phyloP scores from a whole-genome alignment of 2,329 filamentous ascomycete genomes.

The Xylariaceae sp. region DNA sequence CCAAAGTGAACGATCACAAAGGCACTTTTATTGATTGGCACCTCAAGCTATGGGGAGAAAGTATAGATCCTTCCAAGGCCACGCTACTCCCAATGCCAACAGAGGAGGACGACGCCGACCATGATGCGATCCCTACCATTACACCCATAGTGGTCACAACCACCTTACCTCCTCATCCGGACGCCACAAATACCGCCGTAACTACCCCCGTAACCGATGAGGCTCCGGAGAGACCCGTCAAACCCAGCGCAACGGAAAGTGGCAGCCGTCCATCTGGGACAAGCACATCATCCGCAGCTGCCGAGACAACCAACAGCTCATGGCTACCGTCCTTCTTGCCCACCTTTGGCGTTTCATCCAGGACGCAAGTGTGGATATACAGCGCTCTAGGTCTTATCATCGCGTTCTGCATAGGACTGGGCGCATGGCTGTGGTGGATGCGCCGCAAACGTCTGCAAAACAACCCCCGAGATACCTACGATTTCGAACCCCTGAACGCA shows the following conservation, averaged over 20 bases:
- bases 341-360: conserved; percentile 81
- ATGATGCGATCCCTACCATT: conserved; percentile 62
- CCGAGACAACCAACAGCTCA: conserved; percentile 46
- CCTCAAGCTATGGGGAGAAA: conserved; percentile 89
- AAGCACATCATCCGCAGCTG: conserved; percentile 31
- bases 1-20: conserved; percentile 66
- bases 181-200: conserved; percentile 42
- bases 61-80: conserved; percentile 70
- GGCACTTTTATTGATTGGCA: conserved; percentile 89
- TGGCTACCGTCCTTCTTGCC: conserved; percentile 84
- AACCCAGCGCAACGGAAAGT: conserved; percentile 35
- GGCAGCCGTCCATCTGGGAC: conserved; percentile 28
- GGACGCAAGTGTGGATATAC: conserved; percentile 90
- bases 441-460: conserved; percentile 72
- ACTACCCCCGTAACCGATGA: conserved; percentile 51
- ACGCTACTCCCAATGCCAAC: conserved; percentile 74
- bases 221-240: conserved; percentile 61
- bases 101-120: conserved; percentile 78
- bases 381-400: conserved; percentile 80
- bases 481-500: conserved; percentile 88
- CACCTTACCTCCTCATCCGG: conserved; percentile 45
- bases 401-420: conserved; percentile 75
- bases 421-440: conserved; percentile 75
- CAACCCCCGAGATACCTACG: conserved; percentile 75
- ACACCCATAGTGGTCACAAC: conserved; percentile 60